Conservation (phyloP, 148 eudicot species). For the Rhododendron ferrugineum region DNA sequence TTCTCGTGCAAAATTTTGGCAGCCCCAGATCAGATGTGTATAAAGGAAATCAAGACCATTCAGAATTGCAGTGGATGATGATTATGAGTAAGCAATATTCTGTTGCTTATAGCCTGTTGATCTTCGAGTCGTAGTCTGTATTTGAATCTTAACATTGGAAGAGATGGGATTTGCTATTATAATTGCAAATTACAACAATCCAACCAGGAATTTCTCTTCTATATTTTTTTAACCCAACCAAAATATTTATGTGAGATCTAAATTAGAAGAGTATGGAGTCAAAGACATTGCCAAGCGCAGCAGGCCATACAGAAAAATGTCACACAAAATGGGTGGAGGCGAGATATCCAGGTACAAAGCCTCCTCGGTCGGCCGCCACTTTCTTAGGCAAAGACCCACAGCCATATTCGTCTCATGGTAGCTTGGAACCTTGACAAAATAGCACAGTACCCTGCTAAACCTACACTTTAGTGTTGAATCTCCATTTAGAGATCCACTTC, state of each 20-base stretch:
- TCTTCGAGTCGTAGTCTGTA: background rate
- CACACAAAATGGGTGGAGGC: background rate
- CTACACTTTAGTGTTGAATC: background rate
- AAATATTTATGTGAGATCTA: background rate
- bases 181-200: background rate
- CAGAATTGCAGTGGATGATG: background rate
- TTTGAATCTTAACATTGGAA: background rate
- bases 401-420: background rate
- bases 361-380: background rate
- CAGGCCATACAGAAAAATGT: background rate
- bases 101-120: background rate
- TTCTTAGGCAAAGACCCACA: background rate
- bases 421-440: background rate
- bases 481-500: background rate
- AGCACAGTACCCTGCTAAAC: constrained; percentile 3
- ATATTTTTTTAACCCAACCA: background rate
- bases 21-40: background rate
- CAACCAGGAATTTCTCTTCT: background rate
- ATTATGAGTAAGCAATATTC: background rate
- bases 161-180: too few relatives aligned
- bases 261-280: background rate
- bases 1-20: background rate
- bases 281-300: background rate
- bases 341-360: background rate
- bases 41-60: background rate